Evolutionary conservation across 2,329 filamentous ascomycete genomes (phyloP).

Genomic region (Zymoseptoria tritici): DNA sequence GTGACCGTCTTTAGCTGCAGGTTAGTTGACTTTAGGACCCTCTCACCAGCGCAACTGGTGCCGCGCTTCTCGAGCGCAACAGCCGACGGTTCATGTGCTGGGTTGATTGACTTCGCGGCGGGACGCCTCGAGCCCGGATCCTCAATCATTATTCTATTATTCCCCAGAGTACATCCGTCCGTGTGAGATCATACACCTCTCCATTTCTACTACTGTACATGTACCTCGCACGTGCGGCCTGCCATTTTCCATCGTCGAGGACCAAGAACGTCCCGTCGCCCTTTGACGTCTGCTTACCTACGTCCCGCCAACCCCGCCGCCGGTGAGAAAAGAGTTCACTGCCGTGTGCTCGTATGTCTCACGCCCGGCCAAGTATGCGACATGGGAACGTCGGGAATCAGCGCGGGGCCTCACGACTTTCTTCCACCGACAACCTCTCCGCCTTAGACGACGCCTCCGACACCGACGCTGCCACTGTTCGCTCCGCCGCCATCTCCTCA

Average conservation of each 20-base stretch:
- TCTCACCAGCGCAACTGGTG: background rate
- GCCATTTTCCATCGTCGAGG: background rate
- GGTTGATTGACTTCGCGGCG: background rate
- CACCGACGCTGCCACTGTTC: background rate
- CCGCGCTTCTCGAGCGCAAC: background rate
- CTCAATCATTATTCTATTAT: background rate
- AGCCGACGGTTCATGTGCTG: background rate
- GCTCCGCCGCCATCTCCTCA: slow-evolving; percentile 21
- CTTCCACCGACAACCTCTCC: background rate
- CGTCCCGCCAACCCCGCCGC: background rate
- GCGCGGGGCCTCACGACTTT: slow-evolving; percentile 13
- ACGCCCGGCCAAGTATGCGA: slow-evolving; percentile 15
- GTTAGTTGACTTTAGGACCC: background rate
- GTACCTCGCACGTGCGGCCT: slow-evolving; percentile 9
- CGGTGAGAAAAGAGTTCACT: background rate
- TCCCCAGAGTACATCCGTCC: background rate
- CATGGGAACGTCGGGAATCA: slow-evolving; percentile 12
- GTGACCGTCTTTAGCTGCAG: background rate
- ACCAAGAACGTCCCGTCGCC: too few relatives aligned
- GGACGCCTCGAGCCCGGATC: background rate
- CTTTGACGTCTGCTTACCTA: background rate
- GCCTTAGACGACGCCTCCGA: background rate
- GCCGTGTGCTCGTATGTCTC: slow-evolving; percentile 13
- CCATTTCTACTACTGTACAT: background rate
- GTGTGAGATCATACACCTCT: background rate